Conservation (phyloP, 305 asterid genomes). For the Plantago rigida region DNA sequence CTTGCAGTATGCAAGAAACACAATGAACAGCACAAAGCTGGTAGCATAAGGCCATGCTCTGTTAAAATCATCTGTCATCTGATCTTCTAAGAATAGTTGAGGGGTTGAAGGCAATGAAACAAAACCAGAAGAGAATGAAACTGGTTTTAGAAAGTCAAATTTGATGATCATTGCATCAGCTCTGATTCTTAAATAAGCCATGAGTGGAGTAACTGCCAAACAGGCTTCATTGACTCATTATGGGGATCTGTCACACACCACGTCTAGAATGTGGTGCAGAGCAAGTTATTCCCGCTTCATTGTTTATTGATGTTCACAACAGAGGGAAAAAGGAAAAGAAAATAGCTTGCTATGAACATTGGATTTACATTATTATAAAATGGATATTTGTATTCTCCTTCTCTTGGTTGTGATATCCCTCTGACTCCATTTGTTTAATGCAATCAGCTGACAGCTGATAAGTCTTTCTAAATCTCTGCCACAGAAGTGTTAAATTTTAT, state of each 20-base stretch:
- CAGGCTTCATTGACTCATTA: conserved; percentile 41
- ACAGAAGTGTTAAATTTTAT: neutral
- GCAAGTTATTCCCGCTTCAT: conserved; percentile 29
- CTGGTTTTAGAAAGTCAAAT: conserved; percentile 24
- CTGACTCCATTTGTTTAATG: conserved; percentile 23
- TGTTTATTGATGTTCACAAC: conserved; percentile 19
- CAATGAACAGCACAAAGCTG: conserved; percentile 26
- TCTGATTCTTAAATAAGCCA: conserved; percentile 10
- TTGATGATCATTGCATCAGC: conserved; percentile 22
- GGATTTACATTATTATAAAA: conserved; percentile 26
- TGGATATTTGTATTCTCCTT: conserved; percentile 13
- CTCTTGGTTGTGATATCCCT: conserved; percentile 31
- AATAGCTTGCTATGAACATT: conserved; percentile 17
- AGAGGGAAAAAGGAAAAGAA: conserved; percentile 8
- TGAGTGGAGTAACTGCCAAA: conserved; percentile 36
- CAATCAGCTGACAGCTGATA: conserved; percentile 19
- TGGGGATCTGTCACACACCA: conserved; percentile 40
- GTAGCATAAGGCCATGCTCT: conserved; percentile 24
- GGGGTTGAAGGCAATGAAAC: conserved; percentile 6
- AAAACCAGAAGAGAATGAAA: conserved; percentile 18
- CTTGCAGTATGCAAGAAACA: conserved; percentile 29
- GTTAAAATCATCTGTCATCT: conserved; percentile 22
- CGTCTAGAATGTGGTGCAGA: conserved; percentile 47
- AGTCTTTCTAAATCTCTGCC: conserved; percentile 17
- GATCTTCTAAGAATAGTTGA: conserved; percentile 17